A percentile compares a stretch with the other conserved stretches of the same genome.
phyloP scores from a whole-genome alignment of 2,329 filamentous ascomycete species.

The Claviceps purpurea region DNA sequence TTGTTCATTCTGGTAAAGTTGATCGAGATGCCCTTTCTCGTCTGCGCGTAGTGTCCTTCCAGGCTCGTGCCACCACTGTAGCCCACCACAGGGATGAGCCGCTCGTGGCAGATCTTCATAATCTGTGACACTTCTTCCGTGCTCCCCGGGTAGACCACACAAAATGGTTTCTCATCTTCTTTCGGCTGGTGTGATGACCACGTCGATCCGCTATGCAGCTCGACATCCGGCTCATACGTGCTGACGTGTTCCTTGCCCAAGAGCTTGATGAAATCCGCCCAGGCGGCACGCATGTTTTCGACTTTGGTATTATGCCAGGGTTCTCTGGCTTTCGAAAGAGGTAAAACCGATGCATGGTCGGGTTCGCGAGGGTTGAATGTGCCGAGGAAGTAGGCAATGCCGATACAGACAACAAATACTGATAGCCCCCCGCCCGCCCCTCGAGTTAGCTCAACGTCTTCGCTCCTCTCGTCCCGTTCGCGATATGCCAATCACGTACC shows the following conservation, averaged over 20 bases:
- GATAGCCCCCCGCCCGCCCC: constrained; percentile 19
- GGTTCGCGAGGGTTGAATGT: constrained; percentile 37
- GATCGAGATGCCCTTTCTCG: constrained; percentile 69
- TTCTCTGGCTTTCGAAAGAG: constrained; percentile 36
- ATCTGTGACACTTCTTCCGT: constrained; percentile 78
- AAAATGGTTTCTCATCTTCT: constrained; percentile 41
- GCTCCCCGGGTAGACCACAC: constrained; percentile 61
- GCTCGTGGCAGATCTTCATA: constrained; percentile 75
- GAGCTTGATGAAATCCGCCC: constrained; percentile 53
- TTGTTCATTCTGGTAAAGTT: constrained; percentile 80
- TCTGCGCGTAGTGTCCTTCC: constrained; percentile 79
- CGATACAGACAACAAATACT: constrained; percentile 38
- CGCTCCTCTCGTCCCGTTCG: background rate
- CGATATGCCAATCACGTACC: constrained; percentile 23
- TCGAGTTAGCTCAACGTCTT: constrained; percentile 3
- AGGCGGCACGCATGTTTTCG: constrained; percentile 53
- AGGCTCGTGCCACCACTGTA: constrained; percentile 83
- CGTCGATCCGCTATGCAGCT: constrained; percentile 43
- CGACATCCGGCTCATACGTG: constrained; percentile 41
- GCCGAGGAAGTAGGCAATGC: constrained; percentile 45
- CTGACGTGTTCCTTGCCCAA: constrained; percentile 53
- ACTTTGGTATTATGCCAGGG: constrained; percentile 45
- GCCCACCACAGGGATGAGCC: constrained; percentile 72
- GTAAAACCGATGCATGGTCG: constrained; percentile 44
- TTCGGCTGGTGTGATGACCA: constrained; percentile 47